Evolutionary conservation across 192 early-diverging fungal genomes (phyloP), one percentile per base, ranked within the genome.

Genomic region (Helicostylum pulchrum): DNA sequence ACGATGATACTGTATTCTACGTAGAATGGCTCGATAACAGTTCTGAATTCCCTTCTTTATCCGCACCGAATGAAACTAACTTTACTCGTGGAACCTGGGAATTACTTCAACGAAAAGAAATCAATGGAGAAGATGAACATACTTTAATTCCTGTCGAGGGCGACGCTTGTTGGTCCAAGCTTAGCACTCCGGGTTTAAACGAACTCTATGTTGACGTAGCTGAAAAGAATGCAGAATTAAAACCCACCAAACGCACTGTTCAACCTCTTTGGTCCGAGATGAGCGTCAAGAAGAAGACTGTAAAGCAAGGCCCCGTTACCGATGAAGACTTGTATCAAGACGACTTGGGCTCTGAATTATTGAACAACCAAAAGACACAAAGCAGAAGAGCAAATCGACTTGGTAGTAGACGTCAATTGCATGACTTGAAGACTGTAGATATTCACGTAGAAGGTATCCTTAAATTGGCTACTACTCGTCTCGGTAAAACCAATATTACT

Each of bases 61-160:
- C 54, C 34, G 1, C 54, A 17, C 31, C 54, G 15, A 36, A 30
- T 36, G 34, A 56, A 3, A 32, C n/a, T 21, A 34, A 56, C 2
- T 19, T 56, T 11, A 17, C 31, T 11, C 32, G 54, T 0, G 54
- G 54, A 9, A 19, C 31, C 14, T 56, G 54, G 54, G 54, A 56
- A 39, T 34, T 56, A 39, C 34, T 56, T 3, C 54, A 56, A 9
- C n/a, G 54, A 56, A 56, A 56, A 34, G 54, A 56, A 56, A 56
- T 34, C 31, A 32, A 14, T 1, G 17, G 10, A 31, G 53, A 56
- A 9, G 54, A 56, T 19, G 54, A 56, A 56, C 54, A 56, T 17
- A 56, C 17, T 32, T 14, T 56, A 15, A n/a, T 9, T 19, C 54
- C 54, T 9, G 31, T 56, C 31, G 34, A 56, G 32, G 54, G 34